Evolutionary conservation across 2,329 filamentous ascomycete species (phyloP).

Genomic region (Purpureocillium lavendulum): DNA sequence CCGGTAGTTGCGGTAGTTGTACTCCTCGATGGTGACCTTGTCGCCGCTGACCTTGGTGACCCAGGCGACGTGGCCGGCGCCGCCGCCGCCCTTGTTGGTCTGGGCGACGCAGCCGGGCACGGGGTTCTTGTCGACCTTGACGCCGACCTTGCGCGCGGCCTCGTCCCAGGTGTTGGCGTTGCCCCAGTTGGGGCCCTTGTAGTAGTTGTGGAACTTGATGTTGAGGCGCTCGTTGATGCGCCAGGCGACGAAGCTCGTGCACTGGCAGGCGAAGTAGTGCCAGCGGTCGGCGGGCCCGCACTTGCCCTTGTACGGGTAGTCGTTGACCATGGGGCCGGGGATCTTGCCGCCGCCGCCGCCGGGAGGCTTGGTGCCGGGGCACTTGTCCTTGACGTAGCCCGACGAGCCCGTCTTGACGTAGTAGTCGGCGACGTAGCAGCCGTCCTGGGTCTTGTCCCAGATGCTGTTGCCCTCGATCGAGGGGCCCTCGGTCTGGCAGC

Average conservation of each 20-base stretch:
- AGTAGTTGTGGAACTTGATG: slow-evolving; percentile 12
- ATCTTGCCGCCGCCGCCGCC: slow-evolving; percentile 1
- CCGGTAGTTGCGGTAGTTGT: slow-evolving; percentile 8
- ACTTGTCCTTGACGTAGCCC: slow-evolving; percentile 4
- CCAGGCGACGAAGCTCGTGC: slow-evolving; percentile 13
- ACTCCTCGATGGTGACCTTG: slow-evolving; percentile 11
- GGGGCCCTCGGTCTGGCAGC: slow-evolving; percentile 8
- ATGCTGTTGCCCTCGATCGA: slow-evolving; percentile 8
- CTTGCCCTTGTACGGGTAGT: slow-evolving; percentile 12
- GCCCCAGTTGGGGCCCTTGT: slow-evolving; percentile 11
- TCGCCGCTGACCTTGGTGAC: slow-evolving; percentile 8
- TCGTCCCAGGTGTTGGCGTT: slow-evolving; percentile 13
- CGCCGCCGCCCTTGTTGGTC: slow-evolving; percentile 5
- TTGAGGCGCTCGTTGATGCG: slow-evolving; percentile 11
- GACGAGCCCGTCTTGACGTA: slow-evolving; percentile 10
- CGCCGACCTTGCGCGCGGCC: slow-evolving; percentile 6
- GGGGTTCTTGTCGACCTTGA: slow-evolving; percentile 8
- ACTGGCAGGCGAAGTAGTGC: slow-evolving; percentile 11
- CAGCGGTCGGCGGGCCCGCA: slow-evolving; percentile 10
- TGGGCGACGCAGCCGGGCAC: slow-evolving; percentile 8
- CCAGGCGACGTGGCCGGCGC: slow-evolving; percentile 10
- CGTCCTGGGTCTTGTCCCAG: slow-evolving; percentile 8
- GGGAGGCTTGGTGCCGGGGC: slow-evolving; percentile 2
- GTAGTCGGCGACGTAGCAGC: slow-evolving; percentile 9
- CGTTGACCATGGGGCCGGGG: slow-evolving; percentile 8